Conservation (phyloP, 192 early-diverging fungal species). For the Glomus cerebriforme region DNA sequence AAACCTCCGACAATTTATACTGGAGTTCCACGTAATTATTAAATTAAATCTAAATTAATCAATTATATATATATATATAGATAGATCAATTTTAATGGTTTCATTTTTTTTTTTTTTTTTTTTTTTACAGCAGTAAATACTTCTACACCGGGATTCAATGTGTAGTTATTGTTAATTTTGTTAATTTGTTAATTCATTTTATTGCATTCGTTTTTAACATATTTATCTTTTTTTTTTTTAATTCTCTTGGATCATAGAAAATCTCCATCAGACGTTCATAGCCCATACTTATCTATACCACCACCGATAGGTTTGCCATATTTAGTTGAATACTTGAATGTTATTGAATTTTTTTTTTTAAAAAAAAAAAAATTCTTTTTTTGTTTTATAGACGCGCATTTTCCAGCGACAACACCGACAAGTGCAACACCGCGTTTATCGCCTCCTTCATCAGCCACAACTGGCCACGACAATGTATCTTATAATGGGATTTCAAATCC, state of each 20-base stretch:
- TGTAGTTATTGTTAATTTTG: slow-evolving; percentile 10
- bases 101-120: not conserved
- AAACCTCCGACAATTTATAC: slow-evolving; percentile 32
- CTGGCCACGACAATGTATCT: slow-evolving; percentile 15
- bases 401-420: slow-evolving; percentile 29
- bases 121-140: slow-evolving; percentile 22
- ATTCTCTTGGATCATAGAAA: slow-evolving; percentile 7
- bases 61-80: not conserved
- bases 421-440: slow-evolving; percentile 23
- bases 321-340: not conserved
- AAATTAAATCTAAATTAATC: not conserved
- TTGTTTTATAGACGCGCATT: slow-evolving; percentile 22
- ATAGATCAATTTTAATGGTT: not conserved
- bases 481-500: slow-evolving; percentile 20
- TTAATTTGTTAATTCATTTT: no score
- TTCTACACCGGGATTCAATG: slow-evolving; percentile 8
- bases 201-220: no score
- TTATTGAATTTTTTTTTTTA: not conserved
- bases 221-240: not conserved
- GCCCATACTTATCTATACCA: slow-evolving; percentile 26
- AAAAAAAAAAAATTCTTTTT: not conserved
- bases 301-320: slow-evolving; percentile 18
- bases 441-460: slow-evolving; percentile 26
- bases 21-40: slow-evolving; percentile 32
- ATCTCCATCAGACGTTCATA: slow-evolving; percentile 33